Evolutionary conservation across 805 yeast species (phyloP).

Genomic region (Ogataea zsoltii): DNA sequence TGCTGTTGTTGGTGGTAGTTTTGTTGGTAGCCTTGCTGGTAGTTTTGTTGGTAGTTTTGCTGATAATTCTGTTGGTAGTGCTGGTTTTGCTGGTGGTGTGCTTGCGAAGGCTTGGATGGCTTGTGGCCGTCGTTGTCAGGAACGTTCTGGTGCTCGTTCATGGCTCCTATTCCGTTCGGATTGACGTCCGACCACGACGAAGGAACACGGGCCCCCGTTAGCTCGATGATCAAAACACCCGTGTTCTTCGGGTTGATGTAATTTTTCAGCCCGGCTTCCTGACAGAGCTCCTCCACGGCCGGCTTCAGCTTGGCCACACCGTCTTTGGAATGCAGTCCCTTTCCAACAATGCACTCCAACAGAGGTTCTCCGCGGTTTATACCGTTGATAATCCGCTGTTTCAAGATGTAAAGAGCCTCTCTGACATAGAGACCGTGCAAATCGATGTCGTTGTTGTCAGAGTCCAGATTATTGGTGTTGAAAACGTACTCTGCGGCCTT

Average conservation of each 20-base stretch:
- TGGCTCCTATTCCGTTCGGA: constrained; percentile 35
- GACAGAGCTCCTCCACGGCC: constrained; percentile 78
- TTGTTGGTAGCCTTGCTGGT: constrained; percentile 35
- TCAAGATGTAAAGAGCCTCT: constrained; percentile 81
- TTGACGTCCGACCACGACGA: constrained; percentile 32
- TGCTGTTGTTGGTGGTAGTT: constrained; percentile 27
- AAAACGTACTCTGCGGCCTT: constrained; percentile 92
- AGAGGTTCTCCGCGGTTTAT: constrained; percentile 57
- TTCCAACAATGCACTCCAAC: constrained; percentile 86
- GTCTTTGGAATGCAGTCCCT: constrained; percentile 79
- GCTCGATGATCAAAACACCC: constrained; percentile 78
- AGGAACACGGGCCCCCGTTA: constrained; percentile 50
- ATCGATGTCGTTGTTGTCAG: constrained; percentile 85
- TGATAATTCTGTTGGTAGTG: constrained; percentile 30
- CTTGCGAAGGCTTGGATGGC: constrained; percentile 10
- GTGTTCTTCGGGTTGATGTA: constrained; percentile 68
- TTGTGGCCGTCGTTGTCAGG: constrained; percentile 22
- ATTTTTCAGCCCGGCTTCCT: constrained; percentile 59
- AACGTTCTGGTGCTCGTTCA: constrained; percentile 29
- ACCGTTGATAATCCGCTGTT: constrained; percentile 69
- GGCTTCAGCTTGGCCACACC: constrained; percentile 90
- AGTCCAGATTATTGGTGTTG: constrained; percentile 82
- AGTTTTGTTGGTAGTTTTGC: constrained; percentile 31
- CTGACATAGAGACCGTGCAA: constrained; percentile 88
- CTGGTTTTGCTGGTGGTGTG: constrained; percentile 23